A percentile compares a stretch with the other conserved stretches of the same genome.
These are phyloP conservation scores for Allomyces macrogynus DNA, from an alignment of 192 early-diverging fungal species.

Conservation along the genomic window DNA sequence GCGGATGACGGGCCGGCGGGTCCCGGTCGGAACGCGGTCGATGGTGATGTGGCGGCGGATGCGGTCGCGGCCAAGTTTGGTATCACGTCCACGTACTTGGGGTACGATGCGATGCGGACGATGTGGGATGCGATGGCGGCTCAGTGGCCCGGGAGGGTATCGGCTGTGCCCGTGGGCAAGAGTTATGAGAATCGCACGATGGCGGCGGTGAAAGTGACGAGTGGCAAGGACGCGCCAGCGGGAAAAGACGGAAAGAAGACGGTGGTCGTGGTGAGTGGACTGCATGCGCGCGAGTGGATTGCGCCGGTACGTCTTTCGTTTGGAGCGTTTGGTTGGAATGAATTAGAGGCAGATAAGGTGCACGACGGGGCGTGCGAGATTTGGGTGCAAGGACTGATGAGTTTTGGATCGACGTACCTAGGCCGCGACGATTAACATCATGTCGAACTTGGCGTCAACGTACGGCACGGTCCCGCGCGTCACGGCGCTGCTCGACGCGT, in stretches of 20 bases:
- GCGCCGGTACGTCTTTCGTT: too few species aligned
- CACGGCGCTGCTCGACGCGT: conserved; percentile 11
- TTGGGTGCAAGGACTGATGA: too few species aligned
- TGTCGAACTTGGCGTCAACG: neutral
- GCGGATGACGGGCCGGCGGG: neutral
- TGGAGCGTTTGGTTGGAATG: too few species aligned
- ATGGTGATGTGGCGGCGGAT: neutral
- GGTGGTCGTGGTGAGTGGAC: neutral
- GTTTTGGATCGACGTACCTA: neutral
- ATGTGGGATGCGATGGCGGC: neutral
- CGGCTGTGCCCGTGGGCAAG: neutral
- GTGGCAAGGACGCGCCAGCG: neutral
- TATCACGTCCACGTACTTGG: neutral
- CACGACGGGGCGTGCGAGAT: too few species aligned
- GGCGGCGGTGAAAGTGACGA: neutral
- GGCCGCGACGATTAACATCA: neutral
- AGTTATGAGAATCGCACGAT: neutral
- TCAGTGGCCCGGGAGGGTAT: neutral
- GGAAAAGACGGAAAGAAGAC: neutral
- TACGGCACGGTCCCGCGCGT: neutral
- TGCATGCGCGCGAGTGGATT: neutral
- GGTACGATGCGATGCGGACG: neutral
- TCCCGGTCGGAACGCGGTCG: neutral
- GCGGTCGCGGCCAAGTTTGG: neutral
- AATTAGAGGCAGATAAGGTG: too few species aligned